Conservation (phyloP, 768 basidiomycete species). For the Leccinum arenicola region DNA sequence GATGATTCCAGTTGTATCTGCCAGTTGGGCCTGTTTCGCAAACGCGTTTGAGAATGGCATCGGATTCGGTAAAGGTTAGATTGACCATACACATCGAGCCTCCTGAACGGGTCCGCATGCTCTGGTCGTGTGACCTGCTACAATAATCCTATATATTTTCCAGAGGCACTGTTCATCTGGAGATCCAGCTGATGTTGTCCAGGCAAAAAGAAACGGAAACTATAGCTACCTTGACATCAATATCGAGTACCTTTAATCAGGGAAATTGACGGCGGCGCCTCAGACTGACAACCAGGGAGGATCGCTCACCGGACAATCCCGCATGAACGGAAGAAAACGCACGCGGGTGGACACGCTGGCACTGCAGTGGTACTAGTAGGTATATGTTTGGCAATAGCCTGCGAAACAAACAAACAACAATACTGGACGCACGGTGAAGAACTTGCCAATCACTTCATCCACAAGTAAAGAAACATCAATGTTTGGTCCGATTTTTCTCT, state of each 20-base stretch:
- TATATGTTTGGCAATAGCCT: slow-evolving; percentile 14
- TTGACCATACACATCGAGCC: no score
- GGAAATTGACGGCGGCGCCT: background rate
- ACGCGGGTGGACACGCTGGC: no score
- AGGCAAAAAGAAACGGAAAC: background rate
- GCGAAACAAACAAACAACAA: slow-evolving; percentile 6
- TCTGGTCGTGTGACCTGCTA: background rate
- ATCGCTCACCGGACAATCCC: background rate
- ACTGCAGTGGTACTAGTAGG: background rate
- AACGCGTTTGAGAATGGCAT: no score
- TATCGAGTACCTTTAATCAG: background rate
- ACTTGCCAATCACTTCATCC: no score
- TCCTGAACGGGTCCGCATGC: no score
- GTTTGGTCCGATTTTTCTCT: slow-evolving; percentile 46
- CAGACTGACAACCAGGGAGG: background rate
- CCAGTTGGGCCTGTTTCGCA: no score
- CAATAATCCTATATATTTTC: background rate
- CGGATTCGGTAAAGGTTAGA: no score
- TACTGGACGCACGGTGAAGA: background rate
- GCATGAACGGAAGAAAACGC: no score
- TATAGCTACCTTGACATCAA: background rate
- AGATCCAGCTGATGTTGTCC: background rate
- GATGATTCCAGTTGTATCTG: background rate
- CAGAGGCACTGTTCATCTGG: background rate
- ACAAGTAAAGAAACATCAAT: slow-evolving; percentile 28